Base-by-base conservation (phyloP, 2,329 filamentous ascomycete genomes). In the Aspergillus sp. region DNA sequence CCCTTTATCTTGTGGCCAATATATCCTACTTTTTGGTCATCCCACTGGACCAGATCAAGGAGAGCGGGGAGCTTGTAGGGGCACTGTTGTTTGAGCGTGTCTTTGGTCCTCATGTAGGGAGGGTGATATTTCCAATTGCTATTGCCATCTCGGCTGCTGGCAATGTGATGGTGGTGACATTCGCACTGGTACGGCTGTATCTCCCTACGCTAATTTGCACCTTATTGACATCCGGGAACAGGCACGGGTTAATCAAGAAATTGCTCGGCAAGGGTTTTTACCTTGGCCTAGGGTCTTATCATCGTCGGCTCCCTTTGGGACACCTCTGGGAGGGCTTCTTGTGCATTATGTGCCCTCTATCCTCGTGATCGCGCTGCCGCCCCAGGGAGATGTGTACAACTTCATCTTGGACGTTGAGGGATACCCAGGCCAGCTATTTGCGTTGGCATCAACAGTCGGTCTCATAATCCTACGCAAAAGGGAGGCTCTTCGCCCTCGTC, bases 391-490 rank as follows among this genome's bases (percentile, higher is more conserved):
- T 44, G 83, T 87, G 0, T 90, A 89, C 68, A 85, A 82, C 9
- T 88, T 90, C 60, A 89, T 90, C 24, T 72, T 89, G 0, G 85
- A 90, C 44, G 82, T 89, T 0, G 86, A 89, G 61, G 85, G 83
- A 0, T 89, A 89, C 58, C 81, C 85, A 0, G 82, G 76, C 0
- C 82, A 87, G 52, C 73, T 89, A 13, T 79, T 85, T 50, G 77
- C 77, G 0, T 65, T 88, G 1, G 81, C 82, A 0, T 72, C 83
- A 0, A 80, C 80, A 0, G 58, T 78, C 7, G 86, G 86, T 0
- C 71, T 89, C 0, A 59, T 89, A 0, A 79, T 82, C 68, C 73
- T 90, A 5, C 79, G 87, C 0, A 76, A 74, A 50, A 80, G 77
- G 54, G 75, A 82, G 10, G 84, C 85, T 1, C 78, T 86, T 47